Evolutionary conservation across 2,329 filamentous ascomycete species (phyloP).

Genomic region (Pseudogymnoascus sp.): DNA sequence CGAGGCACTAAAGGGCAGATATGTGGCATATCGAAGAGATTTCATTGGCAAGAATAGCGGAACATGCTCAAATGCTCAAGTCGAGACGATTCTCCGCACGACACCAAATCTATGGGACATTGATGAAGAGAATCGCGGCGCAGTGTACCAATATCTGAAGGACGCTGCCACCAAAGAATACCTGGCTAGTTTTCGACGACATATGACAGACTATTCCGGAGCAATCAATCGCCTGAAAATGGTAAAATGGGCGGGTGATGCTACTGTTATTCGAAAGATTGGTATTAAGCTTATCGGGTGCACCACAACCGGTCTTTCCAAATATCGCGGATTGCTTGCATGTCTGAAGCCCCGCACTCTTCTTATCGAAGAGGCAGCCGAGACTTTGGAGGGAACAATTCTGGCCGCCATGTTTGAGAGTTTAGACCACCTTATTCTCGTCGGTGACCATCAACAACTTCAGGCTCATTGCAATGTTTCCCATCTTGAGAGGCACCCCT

Average conservation of each 20-base stretch:
- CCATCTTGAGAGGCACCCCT: slow-evolving; percentile 49
- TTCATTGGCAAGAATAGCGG: slow-evolving; percentile 20
- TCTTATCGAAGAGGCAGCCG: slow-evolving; percentile 64
- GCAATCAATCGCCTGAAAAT: slow-evolving; percentile 8
- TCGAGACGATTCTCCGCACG: slow-evolving; percentile 17
- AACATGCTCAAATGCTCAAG: slow-evolving; percentile 15
- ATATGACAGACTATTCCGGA: slow-evolving; percentile 18
- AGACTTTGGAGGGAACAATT: slow-evolving; percentile 48
- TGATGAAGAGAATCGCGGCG: slow-evolving; percentile 21
- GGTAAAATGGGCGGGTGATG: slow-evolving; percentile 18
- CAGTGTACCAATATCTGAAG: slow-evolving; percentile 27
- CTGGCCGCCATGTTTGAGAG: slow-evolving; percentile 53
- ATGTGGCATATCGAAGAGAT: slow-evolving; percentile 21
- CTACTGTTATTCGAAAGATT: slow-evolving; percentile 54
- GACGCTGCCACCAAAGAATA: slow-evolving; percentile 20
- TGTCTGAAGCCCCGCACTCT: slow-evolving; percentile 54
- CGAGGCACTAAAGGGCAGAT: slow-evolving; percentile 21
- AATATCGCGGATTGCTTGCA: slow-evolving; percentile 57
- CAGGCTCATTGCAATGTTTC: slow-evolving; percentile 52
- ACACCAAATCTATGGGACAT: slow-evolving; percentile 24
- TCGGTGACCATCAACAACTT: slow-evolving; percentile 64
- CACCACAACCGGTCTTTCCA: slow-evolving; percentile 63
- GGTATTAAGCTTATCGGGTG: slow-evolving; percentile 32
- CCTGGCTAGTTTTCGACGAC: slow-evolving; percentile 15
- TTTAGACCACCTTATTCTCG: slow-evolving; percentile 57